phyloP scores from a whole-genome alignment of 179 eudicot genomes.

The Vitellaria paradoxa region DNA sequence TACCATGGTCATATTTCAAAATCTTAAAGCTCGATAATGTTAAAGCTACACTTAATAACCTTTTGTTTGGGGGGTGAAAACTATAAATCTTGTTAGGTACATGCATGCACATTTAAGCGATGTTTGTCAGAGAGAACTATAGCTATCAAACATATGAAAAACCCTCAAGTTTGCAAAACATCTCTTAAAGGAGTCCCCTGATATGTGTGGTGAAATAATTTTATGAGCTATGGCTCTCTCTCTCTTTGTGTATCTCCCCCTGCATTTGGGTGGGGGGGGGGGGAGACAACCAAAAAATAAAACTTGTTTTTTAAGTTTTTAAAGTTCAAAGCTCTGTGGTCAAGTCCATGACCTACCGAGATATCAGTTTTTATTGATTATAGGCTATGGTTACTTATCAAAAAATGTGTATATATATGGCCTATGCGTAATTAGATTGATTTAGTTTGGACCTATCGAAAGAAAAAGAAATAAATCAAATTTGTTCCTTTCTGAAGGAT shows the following conservation, averaged over 20 bases:
- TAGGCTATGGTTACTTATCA: too few relatives aligned
- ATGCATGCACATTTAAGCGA: background rate
- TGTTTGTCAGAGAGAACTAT: background rate
- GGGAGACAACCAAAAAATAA: too few relatives aligned
- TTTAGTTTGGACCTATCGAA: background rate
- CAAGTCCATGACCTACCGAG: too few relatives aligned
- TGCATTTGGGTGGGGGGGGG: too few relatives aligned
- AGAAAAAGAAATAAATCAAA: background rate
- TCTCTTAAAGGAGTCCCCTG: background rate
- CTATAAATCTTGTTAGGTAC: background rate
- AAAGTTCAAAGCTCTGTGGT: too few relatives aligned
- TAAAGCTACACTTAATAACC: background rate
- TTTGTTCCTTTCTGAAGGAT: background rate
- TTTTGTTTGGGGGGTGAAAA: background rate
- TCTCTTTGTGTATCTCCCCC: too few relatives aligned
- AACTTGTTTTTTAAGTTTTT: background rate
- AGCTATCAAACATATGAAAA: background rate
- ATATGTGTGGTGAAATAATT: background rate
- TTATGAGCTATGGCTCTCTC: background rate
- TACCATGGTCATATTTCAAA: slow-evolving; percentile 19
- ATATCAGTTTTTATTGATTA: too few relatives aligned
- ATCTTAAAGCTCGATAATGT: background rate
- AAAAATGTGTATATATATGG: too few relatives aligned
- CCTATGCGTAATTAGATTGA: too few relatives aligned
- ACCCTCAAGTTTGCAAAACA: background rate